phyloP scores from a whole-genome alignment of 192 early-diverging fungal species.

The Coemansia reversa region DNA sequence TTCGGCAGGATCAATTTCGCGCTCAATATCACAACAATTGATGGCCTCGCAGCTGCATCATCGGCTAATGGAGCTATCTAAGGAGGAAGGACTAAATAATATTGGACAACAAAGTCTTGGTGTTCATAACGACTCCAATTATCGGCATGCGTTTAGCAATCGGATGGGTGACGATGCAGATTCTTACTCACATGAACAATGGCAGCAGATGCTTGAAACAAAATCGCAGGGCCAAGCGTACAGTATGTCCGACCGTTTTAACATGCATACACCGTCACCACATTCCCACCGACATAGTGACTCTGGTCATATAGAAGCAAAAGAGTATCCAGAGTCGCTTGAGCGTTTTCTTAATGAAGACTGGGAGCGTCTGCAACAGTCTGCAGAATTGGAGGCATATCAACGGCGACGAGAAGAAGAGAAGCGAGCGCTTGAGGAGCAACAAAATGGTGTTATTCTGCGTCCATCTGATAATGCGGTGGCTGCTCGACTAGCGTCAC shows the following conservation, averaged over 20 bases:
- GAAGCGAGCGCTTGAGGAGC: slow-evolving; percentile 20
- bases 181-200: background rate
- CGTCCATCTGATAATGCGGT: slow-evolving; percentile 73
- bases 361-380: slow-evolving; percentile 49
- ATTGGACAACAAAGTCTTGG: background rate
- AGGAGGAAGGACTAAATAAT: background rate
- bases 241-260: background rate
- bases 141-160: background rate
- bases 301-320: slow-evolving; percentile 35
- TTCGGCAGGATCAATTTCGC: slow-evolving; percentile 23
- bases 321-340: slow-evolving; percentile 29
- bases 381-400: slow-evolving; percentile 26
- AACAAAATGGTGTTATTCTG: slow-evolving; percentile 57
- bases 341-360: slow-evolving; percentile 46
- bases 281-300: slow-evolving; percentile 28
- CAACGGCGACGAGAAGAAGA: slow-evolving; percentile 13
- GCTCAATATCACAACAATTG: slow-evolving; percentile 30
- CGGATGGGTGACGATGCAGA: background rate
- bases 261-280: slow-evolving; percentile 4
- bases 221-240: background rate
- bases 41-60: slow-evolving; percentile 49
- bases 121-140: background rate
- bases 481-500: slow-evolving; percentile 83
- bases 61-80: slow-evolving; percentile 41
- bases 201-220: background rate